phyloP scores from a whole-genome alignment of 73 alveolate genomes.

The Paramecium pentaurelia region DNA sequence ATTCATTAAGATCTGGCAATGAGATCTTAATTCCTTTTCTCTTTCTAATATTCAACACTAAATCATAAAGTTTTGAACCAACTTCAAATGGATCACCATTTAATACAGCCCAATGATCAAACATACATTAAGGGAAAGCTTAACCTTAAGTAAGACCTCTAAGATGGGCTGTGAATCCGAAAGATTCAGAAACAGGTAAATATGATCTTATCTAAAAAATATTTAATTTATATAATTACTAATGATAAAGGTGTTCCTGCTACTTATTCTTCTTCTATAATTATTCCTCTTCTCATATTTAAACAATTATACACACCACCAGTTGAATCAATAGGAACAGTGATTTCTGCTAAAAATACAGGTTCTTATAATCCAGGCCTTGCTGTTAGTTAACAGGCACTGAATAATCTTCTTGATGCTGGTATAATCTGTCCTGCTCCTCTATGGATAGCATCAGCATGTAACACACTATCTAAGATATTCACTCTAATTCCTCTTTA shows the following conservation, averaged over 20 bases:
- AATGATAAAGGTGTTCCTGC: conserved; percentile 93
- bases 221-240: conserved; percentile 13
- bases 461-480: conserved; percentile 85
- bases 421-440: conserved; percentile 95
- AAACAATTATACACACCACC: conserved; percentile 95
- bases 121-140: conserved; percentile 99
- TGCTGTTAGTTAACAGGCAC: conserved; percentile 96
- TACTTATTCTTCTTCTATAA: conserved; percentile 91
- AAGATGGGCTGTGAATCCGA: conserved; percentile 98
- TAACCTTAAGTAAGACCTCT: conserved; percentile 96
- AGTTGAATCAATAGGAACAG: conserved; percentile 92
- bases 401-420: conserved; percentile 96
- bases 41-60: conserved; percentile 85
- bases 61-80: conserved; percentile 68
- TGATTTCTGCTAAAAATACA: conserved; percentile 95
- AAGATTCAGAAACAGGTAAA: conserved; percentile 98
- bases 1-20: conserved; percentile 87
- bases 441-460: conserved; percentile 97
- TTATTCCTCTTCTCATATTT: conserved; percentile 95
- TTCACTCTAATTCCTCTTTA: conserved; percentile 98
- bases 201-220: conserved; percentile 77
- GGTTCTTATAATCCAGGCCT: conserved; percentile 98
- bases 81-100: conserved; percentile 71
- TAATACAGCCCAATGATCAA: conserved; percentile 96
- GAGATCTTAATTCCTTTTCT: conserved; percentile 92